Evolutionary conservation across 2,329 filamentous ascomycete genomes (phyloP).

Genomic region (Colletotrichum sp.): DNA sequence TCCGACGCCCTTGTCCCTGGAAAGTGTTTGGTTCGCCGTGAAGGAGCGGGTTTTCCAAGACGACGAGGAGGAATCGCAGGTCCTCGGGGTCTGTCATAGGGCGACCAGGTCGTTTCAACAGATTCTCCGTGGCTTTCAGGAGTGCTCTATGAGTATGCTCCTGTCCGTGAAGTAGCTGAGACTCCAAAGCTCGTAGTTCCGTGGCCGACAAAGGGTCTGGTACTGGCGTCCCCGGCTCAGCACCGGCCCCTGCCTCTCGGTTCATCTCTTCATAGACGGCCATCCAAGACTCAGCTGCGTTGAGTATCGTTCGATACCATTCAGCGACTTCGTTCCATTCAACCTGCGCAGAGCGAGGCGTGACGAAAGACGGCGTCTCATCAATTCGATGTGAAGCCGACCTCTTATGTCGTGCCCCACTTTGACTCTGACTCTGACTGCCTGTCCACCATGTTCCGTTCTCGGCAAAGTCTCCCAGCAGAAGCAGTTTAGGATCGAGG

Average conservation of each 20-base stretch:
- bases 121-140: slow-evolving; percentile 78
- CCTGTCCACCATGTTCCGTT: slow-evolving; percentile 86
- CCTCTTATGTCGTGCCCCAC: slow-evolving; percentile 30
- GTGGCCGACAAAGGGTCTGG: slow-evolving; percentile 32
- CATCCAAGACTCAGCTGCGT: slow-evolving; percentile 72
- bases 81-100: slow-evolving; percentile 72
- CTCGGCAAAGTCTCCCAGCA: slow-evolving; percentile 78
- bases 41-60: slow-evolving; percentile 80
- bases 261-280: slow-evolving; percentile 60
- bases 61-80: slow-evolving; percentile 77
- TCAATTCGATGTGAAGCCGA: slow-evolving; percentile 37
- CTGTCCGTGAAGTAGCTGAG: slow-evolving; percentile 60
- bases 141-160: slow-evolving; percentile 72
- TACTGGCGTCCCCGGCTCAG: neutral
- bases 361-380: slow-evolving; percentile 48
- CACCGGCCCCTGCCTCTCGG: slow-evolving; percentile 31
- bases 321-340: slow-evolving; percentile 74
- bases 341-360: slow-evolving; percentile 69
- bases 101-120: slow-evolving; percentile 80
- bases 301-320: slow-evolving; percentile 77
- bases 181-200: slow-evolving; percentile 51
- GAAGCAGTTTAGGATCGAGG: slow-evolving; percentile 75
- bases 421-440: slow-evolving; percentile 63
- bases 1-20: slow-evolving; percentile 30
- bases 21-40: slow-evolving; percentile 50